Conservation (phyloP, 768 basidiomycete genomes). For the Termitomyces sp. region DNA sequence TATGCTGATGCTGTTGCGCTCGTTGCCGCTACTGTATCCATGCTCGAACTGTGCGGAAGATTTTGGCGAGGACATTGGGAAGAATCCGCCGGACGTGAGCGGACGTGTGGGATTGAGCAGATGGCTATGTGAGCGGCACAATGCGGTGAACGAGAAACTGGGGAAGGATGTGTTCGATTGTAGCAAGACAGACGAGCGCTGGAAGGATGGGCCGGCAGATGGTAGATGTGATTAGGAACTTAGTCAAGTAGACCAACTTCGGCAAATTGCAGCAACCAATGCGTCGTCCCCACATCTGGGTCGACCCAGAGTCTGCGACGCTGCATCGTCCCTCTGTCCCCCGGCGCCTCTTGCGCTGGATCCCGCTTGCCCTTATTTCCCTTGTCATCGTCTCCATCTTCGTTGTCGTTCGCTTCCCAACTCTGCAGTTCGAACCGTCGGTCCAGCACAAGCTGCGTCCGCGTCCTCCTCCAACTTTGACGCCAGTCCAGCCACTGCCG, state of each 20-base stretch:
- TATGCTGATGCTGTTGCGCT: conserved; percentile 76
- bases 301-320: conserved; percentile 11
- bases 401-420: background rate
- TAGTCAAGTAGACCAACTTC: background rate
- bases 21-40: conserved; percentile 83
- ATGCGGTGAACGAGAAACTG: conserved; percentile 83
- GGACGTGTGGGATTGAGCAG: conserved; percentile 60
- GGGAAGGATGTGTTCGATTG: conserved; percentile 87
- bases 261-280: background rate
- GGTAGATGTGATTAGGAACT: conserved; percentile 76
- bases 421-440: background rate
- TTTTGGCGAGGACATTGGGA: conserved; percentile 65
- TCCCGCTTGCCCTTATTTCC: conserved; percentile 17
- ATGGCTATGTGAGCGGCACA: conserved; percentile 93
- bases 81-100: conserved; percentile 73
- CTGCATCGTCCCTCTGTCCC: conserved; percentile 1
- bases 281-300: conserved; percentile 13
- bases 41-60: conserved; percentile 83
- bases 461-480: background rate
- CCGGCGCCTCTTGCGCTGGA: conserved; percentile 18
- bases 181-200: conserved; percentile 75
- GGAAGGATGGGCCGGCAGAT: conserved; percentile 87
- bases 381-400: conserved; percentile 17
- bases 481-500: background rate
- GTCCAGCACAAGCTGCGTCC: background rate